Base-by-base conservation (phyloP, 306 rosid species). In the Erythrophleum fordii region DNA sequence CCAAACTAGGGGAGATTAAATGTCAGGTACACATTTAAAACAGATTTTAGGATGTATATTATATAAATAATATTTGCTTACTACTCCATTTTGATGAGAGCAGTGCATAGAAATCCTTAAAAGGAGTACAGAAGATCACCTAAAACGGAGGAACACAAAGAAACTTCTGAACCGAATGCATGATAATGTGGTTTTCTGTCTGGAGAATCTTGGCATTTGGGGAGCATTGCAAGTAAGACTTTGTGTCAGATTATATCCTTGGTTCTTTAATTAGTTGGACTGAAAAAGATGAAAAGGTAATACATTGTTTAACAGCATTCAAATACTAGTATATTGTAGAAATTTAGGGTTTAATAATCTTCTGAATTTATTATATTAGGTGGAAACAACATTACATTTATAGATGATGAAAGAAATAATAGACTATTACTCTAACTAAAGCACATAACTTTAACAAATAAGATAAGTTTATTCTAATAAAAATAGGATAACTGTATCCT, bases 221-320 rank as follows among this genome's bases (percentile, higher is more conserved):
- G 99, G 99, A 80, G 97, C 96, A 14, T 80, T 85, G 73, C 92
- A 89, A 85, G 99, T 93, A 89, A 91, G 89, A 23, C 26, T 37
- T 58, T 81, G 72, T 44, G 72, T 82, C 46, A 13, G 35, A 58
- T 84, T 69, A 16, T 69, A 58, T 26, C 67, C 69, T 58, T 77
- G 31, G 25, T 80, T 76, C 65, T 80, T 61, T 20, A 73, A 67
- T 20, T 45, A 22, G 77, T 73, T 68, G 13, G 70, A 49, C 74
- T 62, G 49, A 65, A 72, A 37, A 73, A 6, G 56, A 52, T 31
- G 62, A 72, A 29, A 28, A 17, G 45, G 69, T 25, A 13, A 35
- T 25, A 65, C 34, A 4, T 20, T 68, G 65, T 67, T 22, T 34
- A 34, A 51, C 39, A 22, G 44, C 41, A 75, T 80, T 45, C 70